A percentile compares a stretch with the other conserved stretches of the same genome.
These are phyloP conservation scores for Penicillium glabrum DNA, from an alignment of 2,329 filamentous ascomycete species.

Conservation along the genomic window DNA sequence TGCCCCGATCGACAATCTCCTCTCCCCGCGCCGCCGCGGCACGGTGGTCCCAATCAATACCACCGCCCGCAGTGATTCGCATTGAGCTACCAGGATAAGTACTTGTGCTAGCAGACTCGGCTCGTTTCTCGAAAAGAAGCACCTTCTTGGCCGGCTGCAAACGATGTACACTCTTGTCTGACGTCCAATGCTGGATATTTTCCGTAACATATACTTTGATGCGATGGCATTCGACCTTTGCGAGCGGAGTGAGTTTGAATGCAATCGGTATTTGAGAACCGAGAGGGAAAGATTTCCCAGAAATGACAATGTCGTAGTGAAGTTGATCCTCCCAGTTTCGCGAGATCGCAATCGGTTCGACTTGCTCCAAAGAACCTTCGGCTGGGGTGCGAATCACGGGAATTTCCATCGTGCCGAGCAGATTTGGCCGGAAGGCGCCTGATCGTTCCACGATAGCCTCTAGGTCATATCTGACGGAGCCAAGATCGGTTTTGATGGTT, in stretches of 20 bases:
- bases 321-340: slow-evolving; percentile 93
- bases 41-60: slow-evolving; percentile 65
- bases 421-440: slow-evolving; percentile 85
- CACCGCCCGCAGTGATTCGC: slow-evolving; percentile 75
- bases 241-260: slow-evolving; percentile 87
- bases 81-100: slow-evolving; percentile 75
- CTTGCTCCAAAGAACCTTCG: slow-evolving; percentile 83
- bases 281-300: slow-evolving; percentile 89
- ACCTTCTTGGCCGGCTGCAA: slow-evolving; percentile 84
- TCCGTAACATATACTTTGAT: slow-evolving; percentile 91
- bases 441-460: slow-evolving; percentile 82
- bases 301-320: slow-evolving; percentile 94
- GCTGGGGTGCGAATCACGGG: slow-evolving; percentile 80
- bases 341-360: slow-evolving; percentile 91
- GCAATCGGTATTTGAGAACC: slow-evolving; percentile 87
- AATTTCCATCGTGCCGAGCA: slow-evolving; percentile 79
- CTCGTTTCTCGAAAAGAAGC: slow-evolving; percentile 81
- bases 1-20: slow-evolving; percentile 53
- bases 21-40: slow-evolving; percentile 58
- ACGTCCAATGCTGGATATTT: slow-evolving; percentile 87
- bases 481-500: slow-evolving; percentile 83
- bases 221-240: slow-evolving; percentile 90
- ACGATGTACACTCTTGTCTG: slow-evolving; percentile 78
- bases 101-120: slow-evolving; percentile 72
- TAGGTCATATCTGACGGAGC: slow-evolving; percentile 83